Base-by-base conservation (phyloP, 805 yeast genomes). In the Priceomyces carsonii region DNA sequence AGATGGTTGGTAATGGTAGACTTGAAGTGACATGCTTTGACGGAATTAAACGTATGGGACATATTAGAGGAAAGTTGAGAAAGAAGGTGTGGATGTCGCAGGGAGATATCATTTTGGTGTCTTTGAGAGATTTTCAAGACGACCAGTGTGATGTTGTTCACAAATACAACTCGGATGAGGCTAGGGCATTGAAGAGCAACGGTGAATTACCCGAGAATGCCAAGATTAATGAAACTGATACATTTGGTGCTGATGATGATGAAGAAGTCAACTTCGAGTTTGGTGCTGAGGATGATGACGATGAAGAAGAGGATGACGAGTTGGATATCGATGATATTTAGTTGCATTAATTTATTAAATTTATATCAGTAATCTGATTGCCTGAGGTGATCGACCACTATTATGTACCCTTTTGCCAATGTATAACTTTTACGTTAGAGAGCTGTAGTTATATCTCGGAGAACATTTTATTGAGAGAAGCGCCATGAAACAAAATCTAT, bases 1-100 rank as follows among this genome's bases (percentile, higher is more conserved):
- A 89, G 70, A 91, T 93, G 97, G 80, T 93, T 53, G 99, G 99
- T 64, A 90, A 90, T 61, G 98, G 99, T 48, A 82, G 99, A 68
- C 83, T 93, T 37, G 96, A 90, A 64, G 96, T 95, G 36, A 65
- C 81, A 33, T 93, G 99, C 71, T 93, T 93, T 58, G 99, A 93
- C 59, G 96, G 95, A 47, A 73, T 75, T 51, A 86, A 81, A 62
- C 82, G 99, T 74, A 79, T 89, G 79, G 99, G 95, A 13, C 99
- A 91, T 61, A 93, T 93, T 59, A 87, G 99, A 77, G 99, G 99
- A 55, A 93, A 93, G 63, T 79, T 93, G 71, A 86, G 99, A 79
- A 93, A 93, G 83, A 93, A 91, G 79, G 99, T 93, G 43, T 93
- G 99, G 99, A 90, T 93, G 88, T 86, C 86, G 31, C 98, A 89